Percentiles rank a stretch among this genome's conserved stretches.
phyloP scores from a whole-genome alignment of 2,329 filamentous ascomycete species.

The Periconia macrospinosa region DNA sequence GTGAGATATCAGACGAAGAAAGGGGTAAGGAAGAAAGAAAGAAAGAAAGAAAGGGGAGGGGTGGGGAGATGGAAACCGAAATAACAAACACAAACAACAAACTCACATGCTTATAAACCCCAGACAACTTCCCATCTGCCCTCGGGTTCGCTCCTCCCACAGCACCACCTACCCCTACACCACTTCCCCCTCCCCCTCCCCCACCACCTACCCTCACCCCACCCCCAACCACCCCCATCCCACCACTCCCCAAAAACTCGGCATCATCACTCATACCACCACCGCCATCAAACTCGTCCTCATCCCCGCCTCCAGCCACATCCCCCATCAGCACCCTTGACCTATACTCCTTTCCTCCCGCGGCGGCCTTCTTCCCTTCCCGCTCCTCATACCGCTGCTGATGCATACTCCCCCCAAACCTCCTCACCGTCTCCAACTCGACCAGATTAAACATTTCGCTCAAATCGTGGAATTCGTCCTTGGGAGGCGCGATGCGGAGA shows the following conservation, averaged over 20 bases:
- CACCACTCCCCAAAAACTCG: constrained; percentile 41
- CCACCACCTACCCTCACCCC: too few relatives aligned
- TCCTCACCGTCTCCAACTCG: constrained; percentile 67
- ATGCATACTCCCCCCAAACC: constrained; percentile 67
- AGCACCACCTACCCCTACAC: too few relatives aligned
- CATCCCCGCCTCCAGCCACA: constrained; percentile 13
- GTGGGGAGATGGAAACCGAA: not conserved
- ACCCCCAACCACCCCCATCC: too few relatives aligned
- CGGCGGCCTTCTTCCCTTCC: too few relatives aligned
- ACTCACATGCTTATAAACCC: constrained; percentile 62
- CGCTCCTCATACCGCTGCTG: constrained; percentile 54
- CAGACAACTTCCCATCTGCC: constrained; percentile 39
- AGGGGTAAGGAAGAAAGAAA: not conserved
- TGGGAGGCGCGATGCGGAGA: constrained; percentile 28
- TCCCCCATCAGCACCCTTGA: constrained; percentile 49
- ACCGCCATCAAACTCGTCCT: too few relatives aligned
- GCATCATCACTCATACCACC: constrained; percentile 55
- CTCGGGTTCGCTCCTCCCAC: constrained; percentile 4
- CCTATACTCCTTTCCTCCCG: constrained; percentile 53
- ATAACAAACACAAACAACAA: not conserved
- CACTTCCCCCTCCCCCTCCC: too few relatives aligned
- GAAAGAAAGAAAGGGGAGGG: not conserved
- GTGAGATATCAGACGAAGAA: not conserved
- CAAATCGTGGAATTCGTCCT: constrained; percentile 67
- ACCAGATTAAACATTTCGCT: constrained; percentile 69